These are phyloP conservation scores for Drosera spatulata DNA, from an alignment of 179 eudicot species.

Conservation along the genomic window DNA sequence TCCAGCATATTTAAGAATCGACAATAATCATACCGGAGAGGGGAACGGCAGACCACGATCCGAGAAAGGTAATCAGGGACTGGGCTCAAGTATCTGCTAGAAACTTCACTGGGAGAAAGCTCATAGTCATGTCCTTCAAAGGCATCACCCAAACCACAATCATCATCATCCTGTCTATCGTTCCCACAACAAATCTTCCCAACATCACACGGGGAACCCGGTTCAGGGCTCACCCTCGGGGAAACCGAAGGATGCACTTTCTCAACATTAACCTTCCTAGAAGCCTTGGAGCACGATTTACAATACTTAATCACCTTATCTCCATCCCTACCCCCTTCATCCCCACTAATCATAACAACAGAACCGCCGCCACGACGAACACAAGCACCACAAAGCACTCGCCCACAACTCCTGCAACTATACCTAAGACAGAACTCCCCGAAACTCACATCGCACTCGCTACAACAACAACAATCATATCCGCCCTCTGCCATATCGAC, in stretches of 20 bases:
- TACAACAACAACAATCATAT: slow-evolving; percentile 20
- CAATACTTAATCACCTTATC: slow-evolving; percentile 47
- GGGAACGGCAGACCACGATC: slow-evolving; percentile 34
- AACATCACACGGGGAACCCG: slow-evolving; percentile 37
- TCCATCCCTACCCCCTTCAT: slow-evolving; percentile 15
- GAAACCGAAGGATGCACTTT: slow-evolving; percentile 76
- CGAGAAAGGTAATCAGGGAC: slow-evolving; percentile 26
- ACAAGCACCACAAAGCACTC: slow-evolving; percentile 60
- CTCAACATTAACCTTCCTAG: slow-evolving; percentile 31
- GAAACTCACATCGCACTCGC: slow-evolving; percentile 37
- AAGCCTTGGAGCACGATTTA: slow-evolving; percentile 47
- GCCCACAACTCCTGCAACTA: slow-evolving; percentile 52
- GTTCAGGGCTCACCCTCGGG: slow-evolving; percentile 64
- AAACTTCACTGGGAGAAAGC: slow-evolving; percentile 26
- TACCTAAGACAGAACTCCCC: slow-evolving; percentile 31
- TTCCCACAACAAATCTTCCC: slow-evolving; percentile 20
- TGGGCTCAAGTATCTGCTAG: slow-evolving; percentile 22
- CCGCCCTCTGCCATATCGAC: slow-evolving; percentile 34
- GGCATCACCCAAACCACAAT: slow-evolving; percentile 1
- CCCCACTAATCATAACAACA: slow-evolving; percentile 19
- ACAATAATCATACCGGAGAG: slow-evolving; percentile 41
- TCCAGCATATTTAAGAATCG: not conserved
- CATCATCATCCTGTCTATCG: slow-evolving; percentile 6
- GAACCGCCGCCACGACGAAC: slow-evolving; percentile 30
- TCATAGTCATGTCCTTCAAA: slow-evolving; percentile 15